These are phyloP conservation scores for Fusarium clavum DNA, from an alignment of 2,329 filamentous ascomycete species.

Conservation along the genomic window DNA sequence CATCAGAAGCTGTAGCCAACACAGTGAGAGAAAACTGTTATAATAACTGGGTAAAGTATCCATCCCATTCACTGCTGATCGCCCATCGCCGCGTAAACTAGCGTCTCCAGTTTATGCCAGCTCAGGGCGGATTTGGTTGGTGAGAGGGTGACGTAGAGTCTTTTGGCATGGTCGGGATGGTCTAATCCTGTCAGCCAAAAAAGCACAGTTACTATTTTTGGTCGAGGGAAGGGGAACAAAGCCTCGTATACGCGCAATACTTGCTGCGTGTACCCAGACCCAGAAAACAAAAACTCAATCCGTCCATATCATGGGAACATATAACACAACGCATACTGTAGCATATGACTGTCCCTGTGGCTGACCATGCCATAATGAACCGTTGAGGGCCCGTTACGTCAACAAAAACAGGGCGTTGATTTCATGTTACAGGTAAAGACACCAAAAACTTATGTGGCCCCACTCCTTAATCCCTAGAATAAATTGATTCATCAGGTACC, in stretches of 20 bases:
- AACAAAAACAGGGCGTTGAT: constrained; percentile 4
- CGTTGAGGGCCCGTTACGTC: constrained; percentile 12
- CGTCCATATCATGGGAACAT: not conserved
- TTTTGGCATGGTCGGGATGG: not conserved
- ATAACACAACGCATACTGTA: not conserved
- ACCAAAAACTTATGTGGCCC: not conserved
- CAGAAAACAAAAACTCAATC: not conserved
- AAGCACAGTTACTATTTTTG: constrained; percentile 32
- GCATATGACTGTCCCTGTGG: not conserved
- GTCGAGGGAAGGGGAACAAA: constrained; percentile 9
- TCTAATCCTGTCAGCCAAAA: constrained; percentile 14
- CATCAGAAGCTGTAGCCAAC: not conserved
- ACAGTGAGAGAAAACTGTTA: constrained; percentile 11
- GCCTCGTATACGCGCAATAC: constrained; percentile 33
- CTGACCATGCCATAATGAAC: constrained; percentile 3
- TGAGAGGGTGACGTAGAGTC: constrained; percentile 27
- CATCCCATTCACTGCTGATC: constrained; percentile 28
- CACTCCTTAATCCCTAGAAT: constrained; percentile 3
- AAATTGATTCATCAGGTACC: constrained; percentile 4
- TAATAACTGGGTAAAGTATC: constrained; percentile 7
- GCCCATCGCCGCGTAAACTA: constrained; percentile 29
- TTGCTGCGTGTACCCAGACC: constrained; percentile 10
- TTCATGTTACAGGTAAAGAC: constrained; percentile 23
- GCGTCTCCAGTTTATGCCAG: constrained; percentile 24
- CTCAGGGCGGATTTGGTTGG: constrained; percentile 13